A percentile compares a stretch with the other conserved stretches of the same genome.
These are phyloP conservation scores for Wickerhamiella musiphila DNA, from an alignment of 805 yeast species.

Conservation along the genomic window DNA sequence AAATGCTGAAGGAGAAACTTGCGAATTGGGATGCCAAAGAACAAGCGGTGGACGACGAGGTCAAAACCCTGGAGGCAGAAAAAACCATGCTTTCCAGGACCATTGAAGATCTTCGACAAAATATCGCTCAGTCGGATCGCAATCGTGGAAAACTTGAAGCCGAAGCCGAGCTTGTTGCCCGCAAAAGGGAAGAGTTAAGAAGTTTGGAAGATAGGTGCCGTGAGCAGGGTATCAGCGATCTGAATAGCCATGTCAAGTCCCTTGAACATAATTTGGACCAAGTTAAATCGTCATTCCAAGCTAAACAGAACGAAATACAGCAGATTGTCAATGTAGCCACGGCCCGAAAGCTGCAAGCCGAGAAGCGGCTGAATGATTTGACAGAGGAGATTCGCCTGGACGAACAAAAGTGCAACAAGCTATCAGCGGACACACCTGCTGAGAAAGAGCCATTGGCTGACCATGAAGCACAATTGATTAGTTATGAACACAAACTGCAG, in stretches of 20 bases:
- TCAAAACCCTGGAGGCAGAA: constrained; percentile 3
- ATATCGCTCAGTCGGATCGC: constrained; percentile 21
- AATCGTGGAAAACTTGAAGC: constrained; percentile 28
- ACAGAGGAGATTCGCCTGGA: too few relatives aligned
- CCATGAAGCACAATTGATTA: too few relatives aligned
- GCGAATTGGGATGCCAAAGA: constrained; percentile 1
- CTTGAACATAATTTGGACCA: background rate
- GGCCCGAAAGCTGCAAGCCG: constrained; percentile 13
- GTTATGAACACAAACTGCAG: too few relatives aligned
- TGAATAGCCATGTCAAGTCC: background rate
- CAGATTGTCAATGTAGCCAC: constrained; percentile 13
- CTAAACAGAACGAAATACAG: constrained; percentile 19
- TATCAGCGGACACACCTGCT: too few relatives aligned
- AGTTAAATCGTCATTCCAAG: constrained; percentile 13
- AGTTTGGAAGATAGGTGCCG: too few relatives aligned
- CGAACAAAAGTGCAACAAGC: too few relatives aligned
- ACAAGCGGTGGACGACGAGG: constrained; percentile 1
- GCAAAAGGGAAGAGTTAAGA: constrained; percentile 6
- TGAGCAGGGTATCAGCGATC: too few relatives aligned
- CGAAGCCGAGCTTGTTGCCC: constrained; percentile 18
- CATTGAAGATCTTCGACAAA: constrained; percentile 15
- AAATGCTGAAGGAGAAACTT: constrained; percentile 24
- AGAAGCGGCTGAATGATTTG: too few relatives aligned
- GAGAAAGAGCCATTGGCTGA: too few relatives aligned
- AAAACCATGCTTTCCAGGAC: background rate